Evolutionary conservation across 2,329 filamentous ascomycete genomes (phyloP).

Genomic region (Leptodontidium sp.): DNA sequence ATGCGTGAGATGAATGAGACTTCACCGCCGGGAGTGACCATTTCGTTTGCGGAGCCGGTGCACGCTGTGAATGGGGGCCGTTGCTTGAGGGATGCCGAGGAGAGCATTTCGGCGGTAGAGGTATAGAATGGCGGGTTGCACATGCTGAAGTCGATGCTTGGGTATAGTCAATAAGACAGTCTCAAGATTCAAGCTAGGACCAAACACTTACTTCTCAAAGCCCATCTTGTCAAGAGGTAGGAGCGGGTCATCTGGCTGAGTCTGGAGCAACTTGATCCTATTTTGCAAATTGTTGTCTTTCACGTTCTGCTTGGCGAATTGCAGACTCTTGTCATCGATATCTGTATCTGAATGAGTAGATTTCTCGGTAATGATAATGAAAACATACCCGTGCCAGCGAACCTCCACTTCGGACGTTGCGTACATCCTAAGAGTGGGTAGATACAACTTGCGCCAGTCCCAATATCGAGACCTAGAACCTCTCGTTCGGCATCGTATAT

Average conservation of each 20-base stretch:
- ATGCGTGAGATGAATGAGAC: conserved; percentile 76
- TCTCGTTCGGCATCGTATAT: conserved; percentile 62
- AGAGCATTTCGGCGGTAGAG: conserved; percentile 73
- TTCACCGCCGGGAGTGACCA: conserved; percentile 85
- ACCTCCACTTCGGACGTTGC: conserved; percentile 74
- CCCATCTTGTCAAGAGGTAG: conserved; percentile 64
- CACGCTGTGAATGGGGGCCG: conserved; percentile 74
- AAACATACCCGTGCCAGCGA: conserved; percentile 68
- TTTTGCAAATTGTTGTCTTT: conserved; percentile 67
- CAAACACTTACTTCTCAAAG: conserved; percentile 48
- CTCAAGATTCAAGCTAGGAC: background rate
- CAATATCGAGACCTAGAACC: conserved; percentile 81
- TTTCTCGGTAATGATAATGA: conserved; percentile 35
- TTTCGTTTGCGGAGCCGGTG: conserved; percentile 82
- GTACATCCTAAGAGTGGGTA: conserved; percentile 84
- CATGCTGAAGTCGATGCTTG: conserved; percentile 81
- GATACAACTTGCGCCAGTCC: conserved; percentile 90
- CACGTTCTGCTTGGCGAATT: conserved; percentile 73
- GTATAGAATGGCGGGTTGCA: conserved; percentile 95
- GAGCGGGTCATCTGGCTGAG: conserved; percentile 59
- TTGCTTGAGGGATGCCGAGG: conserved; percentile 71
- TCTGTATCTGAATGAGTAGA: conserved; percentile 58
- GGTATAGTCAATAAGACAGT: conserved; percentile 28
- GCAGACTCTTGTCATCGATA: conserved; percentile 75
- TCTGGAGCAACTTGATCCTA: conserved; percentile 70